Conservation (phyloP, 371 early-diverging fungal species). For the Apophysomyces trapeziformis region DNA sequence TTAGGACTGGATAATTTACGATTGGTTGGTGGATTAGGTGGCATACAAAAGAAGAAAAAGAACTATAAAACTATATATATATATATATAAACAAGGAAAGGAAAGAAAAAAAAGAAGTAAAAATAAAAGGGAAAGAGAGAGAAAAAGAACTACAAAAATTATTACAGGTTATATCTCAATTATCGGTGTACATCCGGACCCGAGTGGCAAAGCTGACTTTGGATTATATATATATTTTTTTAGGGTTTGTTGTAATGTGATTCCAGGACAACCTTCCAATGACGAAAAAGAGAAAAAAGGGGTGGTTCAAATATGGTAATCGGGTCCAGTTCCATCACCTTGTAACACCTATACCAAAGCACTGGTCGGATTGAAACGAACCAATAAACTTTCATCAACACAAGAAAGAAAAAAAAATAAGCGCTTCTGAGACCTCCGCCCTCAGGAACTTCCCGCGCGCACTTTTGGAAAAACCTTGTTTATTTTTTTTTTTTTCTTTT, state of each 20-base stretch:
- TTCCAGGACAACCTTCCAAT: constrained; percentile 11
- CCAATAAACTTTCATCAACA: not conserved
- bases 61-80: not conserved
- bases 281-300: constrained; percentile 9
- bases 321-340: not conserved
- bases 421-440: constrained; percentile 6
- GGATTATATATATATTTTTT: constrained; percentile 10
- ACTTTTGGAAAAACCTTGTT: not conserved
- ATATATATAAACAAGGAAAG: constrained; percentile 10
- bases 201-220: constrained; percentile 11
- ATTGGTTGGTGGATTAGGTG: constrained; percentile 26
- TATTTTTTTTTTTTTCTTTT: not conserved
- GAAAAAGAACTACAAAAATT: constrained; percentile 2
- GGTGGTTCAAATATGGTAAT: constrained; percentile 8
- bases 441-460: constrained; percentile 6
- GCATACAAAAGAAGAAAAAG: constrained; percentile 19
- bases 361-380: not conserved
- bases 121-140: constrained; percentile 5
- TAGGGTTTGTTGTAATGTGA: constrained; percentile 1
- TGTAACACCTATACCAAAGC: not conserved
- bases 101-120: constrained; percentile 14
- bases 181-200: constrained; percentile 14
- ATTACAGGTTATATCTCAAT: not conserved
- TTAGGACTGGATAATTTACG: constrained; percentile 17
- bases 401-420: too few relatives aligned